Conservation (phyloP, 129 eudicot species). For the Flaveria brownii region DNA sequence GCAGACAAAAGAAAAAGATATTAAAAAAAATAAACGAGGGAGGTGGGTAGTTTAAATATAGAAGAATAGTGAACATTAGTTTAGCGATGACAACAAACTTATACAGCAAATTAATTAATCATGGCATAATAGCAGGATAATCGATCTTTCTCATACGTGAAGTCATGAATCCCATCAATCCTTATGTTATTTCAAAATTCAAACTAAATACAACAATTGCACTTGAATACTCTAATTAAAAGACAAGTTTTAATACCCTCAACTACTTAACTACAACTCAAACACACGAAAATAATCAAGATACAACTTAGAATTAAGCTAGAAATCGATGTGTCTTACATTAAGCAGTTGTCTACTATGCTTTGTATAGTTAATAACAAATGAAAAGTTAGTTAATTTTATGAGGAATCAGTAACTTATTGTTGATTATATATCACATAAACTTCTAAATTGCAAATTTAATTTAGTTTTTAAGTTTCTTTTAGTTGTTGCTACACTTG, state of each 20-base stretch:
- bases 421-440: not conserved
- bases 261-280: not conserved
- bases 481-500: constrained; percentile 33
- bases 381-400: not conserved
- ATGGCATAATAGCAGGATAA: not conserved
- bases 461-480: not conserved
- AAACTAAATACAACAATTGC: not conserved
- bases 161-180: not conserved
- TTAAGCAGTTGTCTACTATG: not conserved
- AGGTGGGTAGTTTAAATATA: constrained; percentile 33
- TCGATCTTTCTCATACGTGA: not conserved
- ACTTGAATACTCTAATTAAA: not conserved
- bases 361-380: not conserved
- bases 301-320: not conserved
- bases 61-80: constrained; percentile 10
- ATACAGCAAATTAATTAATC: constrained; percentile 6
- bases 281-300: not conserved
- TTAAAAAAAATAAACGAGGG: constrained; percentile 31
- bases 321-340: not conserved
- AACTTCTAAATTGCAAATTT: constrained; percentile 5
- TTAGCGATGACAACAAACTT: constrained; percentile 14
- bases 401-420: constrained; percentile 8
- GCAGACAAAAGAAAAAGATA: not conserved
- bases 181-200: too few relatives aligned
- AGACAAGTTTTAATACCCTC: not conserved